Evolutionary conservation across 148 eudicot species (phyloP), one percentile per base, ranked within the genome.

Genomic region (Dianthus caryophyllus): DNA sequence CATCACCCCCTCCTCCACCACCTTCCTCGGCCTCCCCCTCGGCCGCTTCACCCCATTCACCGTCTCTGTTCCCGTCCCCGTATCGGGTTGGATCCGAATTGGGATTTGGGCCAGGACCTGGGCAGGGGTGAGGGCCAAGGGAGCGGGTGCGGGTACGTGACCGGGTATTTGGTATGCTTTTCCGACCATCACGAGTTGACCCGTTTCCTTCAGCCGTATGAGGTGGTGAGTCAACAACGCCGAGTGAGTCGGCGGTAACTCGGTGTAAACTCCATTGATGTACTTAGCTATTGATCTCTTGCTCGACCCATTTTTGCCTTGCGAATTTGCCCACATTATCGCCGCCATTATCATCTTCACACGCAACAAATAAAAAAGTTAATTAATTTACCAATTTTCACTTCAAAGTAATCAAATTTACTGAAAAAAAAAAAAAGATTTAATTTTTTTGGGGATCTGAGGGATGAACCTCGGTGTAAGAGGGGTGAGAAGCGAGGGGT

Each of bases 321-420:
- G 66, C 61, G 63, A 22, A 74, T 84, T 59, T 69, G 60, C 74
- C 74, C 74, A 75, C 6, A 16, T 36, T 60, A 90, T 82, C 46
- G 97, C 94, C n/a, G 74, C 75, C 44, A 71, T 17, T 49, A 90
- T 90, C 87, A 90, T 79, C 97, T 88, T 68, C n/a, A n/a, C n/a
- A n/a, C n/a, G n/a, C n/a, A n/a, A n/a, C 59, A 75, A 33, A 17
- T 20, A 8, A 13, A 10, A 15, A 8, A 10, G 13, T 29, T 50
- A 61, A 8, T 27, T 0, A 4, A 5, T 3, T n/a, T 25, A 61
- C 54, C 9, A 5, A 8, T 29, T 41, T 41, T 41, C 10, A 41
- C 44, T 41, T 44, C 2, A 26, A 73, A 1, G 14, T 26, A 48
- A 31, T 36, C 21, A 60, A 24, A 4, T 7, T 0, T 41, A 41